phyloP scores from a whole-genome alignment of 2,329 filamentous ascomycete species.

The Dryadomyces quercus-mongolicae region DNA sequence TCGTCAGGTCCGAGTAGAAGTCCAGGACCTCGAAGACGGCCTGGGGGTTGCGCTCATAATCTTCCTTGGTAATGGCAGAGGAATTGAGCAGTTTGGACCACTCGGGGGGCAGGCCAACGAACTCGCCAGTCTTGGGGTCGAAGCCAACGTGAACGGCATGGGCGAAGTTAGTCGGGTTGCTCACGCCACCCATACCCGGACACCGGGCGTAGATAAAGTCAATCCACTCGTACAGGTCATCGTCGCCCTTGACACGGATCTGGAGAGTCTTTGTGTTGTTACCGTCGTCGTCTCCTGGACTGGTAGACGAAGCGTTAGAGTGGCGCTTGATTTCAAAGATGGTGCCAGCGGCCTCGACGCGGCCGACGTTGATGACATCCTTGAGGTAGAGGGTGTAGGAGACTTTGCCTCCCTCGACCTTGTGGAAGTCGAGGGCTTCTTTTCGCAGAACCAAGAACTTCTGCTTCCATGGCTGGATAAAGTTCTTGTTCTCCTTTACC shows the following conservation, averaged over 20 bases:
- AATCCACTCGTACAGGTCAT: slow-evolving; percentile 98
- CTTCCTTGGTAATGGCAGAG: slow-evolving; percentile 94
- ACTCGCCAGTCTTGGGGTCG: slow-evolving; percentile 87
- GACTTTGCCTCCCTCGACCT: slow-evolving; percentile 77
- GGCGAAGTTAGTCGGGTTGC: slow-evolving; percentile 96
- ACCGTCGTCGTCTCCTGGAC: slow-evolving; percentile 67
- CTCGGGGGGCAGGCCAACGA: slow-evolving; percentile 85
- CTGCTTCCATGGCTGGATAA: slow-evolving; percentile 79
- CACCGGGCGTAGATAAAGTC: slow-evolving; percentile 95
- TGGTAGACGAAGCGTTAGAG: slow-evolving; percentile 54
- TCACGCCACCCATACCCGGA: slow-evolving; percentile 94
- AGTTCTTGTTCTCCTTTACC: slow-evolving; percentile 81
- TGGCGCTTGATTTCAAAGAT: slow-evolving; percentile 87
- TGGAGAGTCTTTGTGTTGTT: slow-evolving; percentile 71
- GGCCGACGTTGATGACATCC: slow-evolving; percentile 79
- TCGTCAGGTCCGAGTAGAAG: slow-evolving; percentile 76
- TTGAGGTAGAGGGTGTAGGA: slow-evolving; percentile 76
- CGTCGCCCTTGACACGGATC: slow-evolving; percentile 88
- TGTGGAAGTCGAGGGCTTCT: slow-evolving; percentile 88
- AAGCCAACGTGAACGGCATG: slow-evolving; percentile 97
- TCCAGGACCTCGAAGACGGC: slow-evolving; percentile 71
- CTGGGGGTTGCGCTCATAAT: slow-evolving; percentile 94
- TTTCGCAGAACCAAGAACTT: slow-evolving; percentile 88
- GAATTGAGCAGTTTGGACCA: slow-evolving; percentile 96
- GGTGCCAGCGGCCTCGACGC: slow-evolving; percentile 81